Evolutionary conservation across 371 early-diverging fungal species (phyloP).

Genomic region (Quaeritorhiza haematococci): DNA sequence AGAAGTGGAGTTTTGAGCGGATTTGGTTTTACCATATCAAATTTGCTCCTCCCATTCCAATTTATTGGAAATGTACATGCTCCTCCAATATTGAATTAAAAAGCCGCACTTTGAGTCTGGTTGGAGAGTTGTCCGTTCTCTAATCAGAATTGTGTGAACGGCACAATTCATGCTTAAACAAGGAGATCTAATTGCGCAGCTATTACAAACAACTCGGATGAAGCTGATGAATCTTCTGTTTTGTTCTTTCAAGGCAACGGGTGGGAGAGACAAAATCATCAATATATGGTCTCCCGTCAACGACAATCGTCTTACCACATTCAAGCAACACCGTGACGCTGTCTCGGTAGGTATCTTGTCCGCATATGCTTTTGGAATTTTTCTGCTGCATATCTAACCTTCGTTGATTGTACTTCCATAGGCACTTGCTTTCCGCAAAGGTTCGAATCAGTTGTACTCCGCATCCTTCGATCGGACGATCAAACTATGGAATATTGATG

Average conservation of each 20-base stretch:
- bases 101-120: conserved; percentile 45
- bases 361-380: not conserved
- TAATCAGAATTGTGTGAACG: conserved; percentile 42
- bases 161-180: no score
- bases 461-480: conserved; percentile 88
- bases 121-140: conserved; percentile 10
- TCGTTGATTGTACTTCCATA: no score
- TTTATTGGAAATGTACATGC: no score
- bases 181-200: no score
- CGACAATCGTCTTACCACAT: conserved; percentile 61
- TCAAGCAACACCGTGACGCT: conserved; percentile 89
- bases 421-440: conserved; percentile 82
- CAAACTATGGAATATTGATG: conserved; percentile 93
- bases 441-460: conserved; percentile 83
- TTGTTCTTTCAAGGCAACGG: conserved; percentile 43
- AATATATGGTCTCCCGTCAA: conserved; percentile 84
- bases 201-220: not conserved
- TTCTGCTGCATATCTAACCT: no score
- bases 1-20: no score
- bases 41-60: no score
- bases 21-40: no score
- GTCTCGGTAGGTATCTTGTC: conserved; percentile 58
- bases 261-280: conserved; percentile 85
- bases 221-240: not conserved
- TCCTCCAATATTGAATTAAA: conserved; percentile 13